Conservation (phyloP, 83 land plant species). For the Picea engelmannii region DNA sequence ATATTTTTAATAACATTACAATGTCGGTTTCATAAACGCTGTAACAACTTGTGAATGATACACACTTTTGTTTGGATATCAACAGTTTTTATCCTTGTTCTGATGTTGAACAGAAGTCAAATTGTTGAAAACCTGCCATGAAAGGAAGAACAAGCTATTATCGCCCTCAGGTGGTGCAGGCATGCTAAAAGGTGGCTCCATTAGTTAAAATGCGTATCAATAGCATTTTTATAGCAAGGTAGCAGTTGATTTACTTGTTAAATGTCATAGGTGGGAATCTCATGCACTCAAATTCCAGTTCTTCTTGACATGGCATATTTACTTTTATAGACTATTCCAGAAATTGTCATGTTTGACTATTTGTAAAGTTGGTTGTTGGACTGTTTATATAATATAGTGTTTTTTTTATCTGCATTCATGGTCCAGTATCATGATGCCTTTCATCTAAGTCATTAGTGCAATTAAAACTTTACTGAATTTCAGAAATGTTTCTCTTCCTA, state of each 20-base stretch:
- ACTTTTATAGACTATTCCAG: neutral
- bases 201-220: neutral
- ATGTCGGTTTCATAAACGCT: neutral
- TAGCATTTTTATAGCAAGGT: neutral
- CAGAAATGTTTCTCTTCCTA: too few species aligned
- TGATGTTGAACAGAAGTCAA: slow-evolving; percentile 11
- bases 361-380: neutral
- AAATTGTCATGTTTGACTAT: neutral
- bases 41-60: neutral
- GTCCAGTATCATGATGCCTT: neutral
- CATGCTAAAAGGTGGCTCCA: neutral
- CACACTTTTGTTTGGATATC: neutral
- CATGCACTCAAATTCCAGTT: neutral
- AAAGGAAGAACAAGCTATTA: neutral
- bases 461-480: neutral
- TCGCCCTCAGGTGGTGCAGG: neutral
- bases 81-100: neutral
- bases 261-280: neutral
- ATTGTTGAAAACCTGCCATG: slow-evolving; percentile 11
- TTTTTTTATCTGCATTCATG: neutral
- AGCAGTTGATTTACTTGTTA: neutral
- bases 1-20: too few species aligned
- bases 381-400: neutral
- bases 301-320: slow-evolving; percentile 5
- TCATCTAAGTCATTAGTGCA: neutral